Conservation (phyloP, 495 filamentous ascomycete species). For the Penicillium macrosclerotiorum region DNA sequence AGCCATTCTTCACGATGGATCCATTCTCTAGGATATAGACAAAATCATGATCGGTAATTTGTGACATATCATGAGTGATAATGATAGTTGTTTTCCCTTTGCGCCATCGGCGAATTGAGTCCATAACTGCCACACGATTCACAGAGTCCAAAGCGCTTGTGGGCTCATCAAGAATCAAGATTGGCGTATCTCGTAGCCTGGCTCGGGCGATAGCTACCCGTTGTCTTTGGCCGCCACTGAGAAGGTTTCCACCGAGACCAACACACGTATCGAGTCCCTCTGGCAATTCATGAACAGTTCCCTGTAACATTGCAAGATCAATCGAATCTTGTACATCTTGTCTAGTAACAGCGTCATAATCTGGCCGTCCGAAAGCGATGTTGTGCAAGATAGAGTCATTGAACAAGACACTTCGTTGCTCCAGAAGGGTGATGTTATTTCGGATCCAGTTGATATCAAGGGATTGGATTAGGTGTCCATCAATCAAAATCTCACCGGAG, state of each 20-base stretch:
- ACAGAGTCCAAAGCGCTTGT: conserved; percentile 77
- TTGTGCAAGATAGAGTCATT: conserved; percentile 79
- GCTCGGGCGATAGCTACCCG: conserved; percentile 75
- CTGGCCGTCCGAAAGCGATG: conserved; percentile 67
- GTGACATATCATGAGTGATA: conserved; percentile 85
- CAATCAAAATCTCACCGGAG: conserved; percentile 66
- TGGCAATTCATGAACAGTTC: conserved; percentile 69
- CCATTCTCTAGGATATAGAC: conserved; percentile 80
- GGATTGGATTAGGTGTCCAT: conserved; percentile 58
- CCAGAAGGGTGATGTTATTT: conserved; percentile 75
- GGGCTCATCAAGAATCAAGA: conserved; percentile 82
- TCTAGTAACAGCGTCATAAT: conserved; percentile 45
- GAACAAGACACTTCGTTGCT: conserved; percentile 82
- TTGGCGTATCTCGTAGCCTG: conserved; percentile 71
- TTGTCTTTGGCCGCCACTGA: conserved; percentile 87
- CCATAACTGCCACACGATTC: conserved; percentile 68
- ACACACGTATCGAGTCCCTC: conserved; percentile 71
- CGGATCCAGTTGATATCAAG: conserved; percentile 74
- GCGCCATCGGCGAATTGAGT: conserved; percentile 66
- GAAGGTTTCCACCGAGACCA: conserved; percentile 63
- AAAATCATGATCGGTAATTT: conserved; percentile 72
- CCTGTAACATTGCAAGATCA: conserved; percentile 66
- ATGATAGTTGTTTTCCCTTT: conserved; percentile 76
- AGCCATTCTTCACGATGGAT: conserved; percentile 66
- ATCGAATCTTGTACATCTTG: conserved; percentile 54